Evolutionary conservation across 2,329 filamentous ascomycete species (phyloP), one percentile per base, ranked within the genome.

Genomic region (Penicillium rolfsii): DNA sequence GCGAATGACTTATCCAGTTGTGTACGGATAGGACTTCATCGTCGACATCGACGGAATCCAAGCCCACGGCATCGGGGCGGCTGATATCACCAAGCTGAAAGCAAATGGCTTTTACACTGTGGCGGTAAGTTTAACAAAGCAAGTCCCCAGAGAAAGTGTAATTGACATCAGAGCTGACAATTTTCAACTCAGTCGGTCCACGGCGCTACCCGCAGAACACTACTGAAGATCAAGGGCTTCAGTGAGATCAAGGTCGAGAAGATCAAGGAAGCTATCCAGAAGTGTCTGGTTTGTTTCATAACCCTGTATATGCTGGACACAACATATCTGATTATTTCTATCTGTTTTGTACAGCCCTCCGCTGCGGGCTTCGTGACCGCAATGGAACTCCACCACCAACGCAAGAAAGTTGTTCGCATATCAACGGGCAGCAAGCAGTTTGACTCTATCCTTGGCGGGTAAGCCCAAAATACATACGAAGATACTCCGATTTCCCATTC

Each of bases 181-280:
- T 19, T 1, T 6, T n/a, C 7, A n/a, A 26, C 26, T 48, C 66
- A 88, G 85, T 84, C 84, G 48, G 84, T 89, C 38, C 82, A 87
- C 64, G 79, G 81, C 16, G 84, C 85, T 16, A 88, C 85, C 45
- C 82, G 85, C 55, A 84, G 83, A 68, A 85, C 80, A 19, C 79
- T 90, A 16, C 75, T 86, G 56, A 89, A 86, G 72, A 89, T 90
- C 73, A 89, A 88, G 70, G 88, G 87, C 8, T 89, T 89, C 74
- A 89, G 87, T 59, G 87, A 89, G 71, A 81, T 86, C 70, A 90
- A 90, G 73, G 87, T 89, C 4, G 87, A 90, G 64, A 90, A 89
- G 73, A 82, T 90, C 71, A 89, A 88, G 70, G 88, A 90, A 66
- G 87, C 87, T 52, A 82, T 87, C 57, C 80, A 81, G 49, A 88